Evolutionary conservation across 306 rosid species (phyloP).

Genomic region (Canavalia ensiformis): DNA sequence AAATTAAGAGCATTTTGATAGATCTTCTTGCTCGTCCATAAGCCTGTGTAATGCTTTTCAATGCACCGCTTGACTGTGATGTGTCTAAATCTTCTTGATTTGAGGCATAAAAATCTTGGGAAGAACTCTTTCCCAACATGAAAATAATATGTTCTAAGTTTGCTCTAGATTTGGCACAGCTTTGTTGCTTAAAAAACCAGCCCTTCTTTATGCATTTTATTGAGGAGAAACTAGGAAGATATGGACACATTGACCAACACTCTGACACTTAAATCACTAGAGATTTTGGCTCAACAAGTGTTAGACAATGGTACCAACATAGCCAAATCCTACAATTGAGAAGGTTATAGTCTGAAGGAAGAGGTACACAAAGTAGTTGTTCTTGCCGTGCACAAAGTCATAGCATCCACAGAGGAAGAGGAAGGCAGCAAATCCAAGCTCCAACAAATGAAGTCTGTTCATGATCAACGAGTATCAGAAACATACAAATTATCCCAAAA

Average conservation of each 20-base stretch:
- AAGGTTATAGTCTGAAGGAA: slow-evolving; percentile 85
- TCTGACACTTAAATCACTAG: slow-evolving; percentile 41
- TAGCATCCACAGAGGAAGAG: slow-evolving; percentile 91
- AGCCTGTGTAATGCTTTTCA: slow-evolving; percentile 49
- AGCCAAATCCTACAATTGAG: slow-evolving; percentile 83
- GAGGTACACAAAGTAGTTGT: slow-evolving; percentile 87
- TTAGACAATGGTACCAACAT: slow-evolving; percentile 84
- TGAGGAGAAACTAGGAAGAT: slow-evolving; percentile 48
- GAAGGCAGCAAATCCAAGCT: slow-evolving; percentile 86
- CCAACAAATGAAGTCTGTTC: slow-evolving; percentile 75
- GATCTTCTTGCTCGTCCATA: slow-evolving; percentile 55
- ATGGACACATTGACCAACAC: slow-evolving; percentile 35
- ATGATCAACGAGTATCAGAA: slow-evolving; percentile 35
- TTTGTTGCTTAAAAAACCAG: slow-evolving; percentile 48
- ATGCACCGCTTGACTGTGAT: slow-evolving; percentile 28
- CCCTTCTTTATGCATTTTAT: slow-evolving; percentile 30
- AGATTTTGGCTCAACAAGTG: slow-evolving; percentile 49
- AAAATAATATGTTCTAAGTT: slow-evolving; percentile 43
- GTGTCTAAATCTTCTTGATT: slow-evolving; percentile 41
- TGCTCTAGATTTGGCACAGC: slow-evolving; percentile 52
- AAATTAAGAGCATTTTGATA: slow-evolving; percentile 50
- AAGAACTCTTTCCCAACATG: slow-evolving; percentile 50
- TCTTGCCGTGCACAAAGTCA: slow-evolving; percentile 82
- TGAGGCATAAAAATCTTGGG: slow-evolving; percentile 33
- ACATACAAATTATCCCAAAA: background rate